A percentile compares a stretch with the other conserved stretches of the same genome.
These are phyloP conservation scores for Camelina neglecta DNA, from an alignment of 345 rosid species.

Conservation along the genomic window DNA sequence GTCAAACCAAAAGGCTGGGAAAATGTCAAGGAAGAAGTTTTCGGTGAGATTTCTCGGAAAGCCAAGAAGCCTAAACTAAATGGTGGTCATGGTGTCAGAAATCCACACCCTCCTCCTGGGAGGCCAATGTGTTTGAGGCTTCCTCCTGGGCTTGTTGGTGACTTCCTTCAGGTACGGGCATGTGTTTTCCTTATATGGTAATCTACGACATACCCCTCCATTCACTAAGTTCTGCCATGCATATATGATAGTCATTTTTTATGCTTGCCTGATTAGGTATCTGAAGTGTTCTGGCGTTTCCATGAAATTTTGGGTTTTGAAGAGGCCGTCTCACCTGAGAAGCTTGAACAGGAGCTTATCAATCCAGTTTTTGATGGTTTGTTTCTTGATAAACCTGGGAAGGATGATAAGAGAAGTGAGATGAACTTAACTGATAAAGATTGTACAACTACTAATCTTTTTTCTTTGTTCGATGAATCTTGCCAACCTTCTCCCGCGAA, in stretches of 20 bases:
- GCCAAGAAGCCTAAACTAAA: constrained; percentile 56
- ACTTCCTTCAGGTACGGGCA: constrained; percentile 77
- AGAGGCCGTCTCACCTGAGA: constrained; percentile 57
- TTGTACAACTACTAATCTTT: constrained; percentile 37
- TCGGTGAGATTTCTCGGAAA: constrained; percentile 51
- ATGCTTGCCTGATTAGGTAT: constrained; percentile 60
- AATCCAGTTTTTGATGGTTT: constrained; percentile 59
- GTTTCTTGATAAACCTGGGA: constrained; percentile 47
- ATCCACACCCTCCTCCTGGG: constrained; percentile 67
- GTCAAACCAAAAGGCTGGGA: constrained; percentile 55
- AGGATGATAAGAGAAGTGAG: constrained; percentile 47
- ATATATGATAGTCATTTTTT: constrained; percentile 31
- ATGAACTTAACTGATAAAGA: constrained; percentile 43
- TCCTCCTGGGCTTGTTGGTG: constrained; percentile 82
- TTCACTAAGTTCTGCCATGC: constrained; percentile 27
- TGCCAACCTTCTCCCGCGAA: constrained; percentile 36
- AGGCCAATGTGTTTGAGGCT: constrained; percentile 66
- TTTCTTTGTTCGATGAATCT: constrained; percentile 48
- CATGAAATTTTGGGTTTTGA: constrained; percentile 72
- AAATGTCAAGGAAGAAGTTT: constrained; percentile 45
- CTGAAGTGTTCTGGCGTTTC: constrained; percentile 80
- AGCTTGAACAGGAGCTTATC: constrained; percentile 80
- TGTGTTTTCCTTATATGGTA: constrained; percentile 29
- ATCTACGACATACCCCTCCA: constrained; percentile 2
- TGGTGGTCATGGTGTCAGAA: constrained; percentile 43